Base-by-base conservation (phyloP, 805 yeast species). In the Yamadazyma laniorum region DNA sequence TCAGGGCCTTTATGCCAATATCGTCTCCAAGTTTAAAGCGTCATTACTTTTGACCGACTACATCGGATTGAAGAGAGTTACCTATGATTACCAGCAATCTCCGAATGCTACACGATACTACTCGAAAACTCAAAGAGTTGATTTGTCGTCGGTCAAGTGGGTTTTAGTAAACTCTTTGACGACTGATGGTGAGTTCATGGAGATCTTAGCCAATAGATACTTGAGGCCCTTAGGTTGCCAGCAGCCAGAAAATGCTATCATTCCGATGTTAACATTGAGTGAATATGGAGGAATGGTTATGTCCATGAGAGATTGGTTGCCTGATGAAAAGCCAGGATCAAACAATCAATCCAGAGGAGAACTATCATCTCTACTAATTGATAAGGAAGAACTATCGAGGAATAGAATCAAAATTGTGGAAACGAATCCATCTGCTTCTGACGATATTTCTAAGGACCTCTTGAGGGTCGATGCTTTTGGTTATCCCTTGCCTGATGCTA, bases 261-360 rank as follows among this genome's bases (percentile, higher is more conserved):
- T 95, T 0, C 99, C 99, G 0, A 75, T 93, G 69, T 67, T 93
- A 30, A 85, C 96, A 0, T 65, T 93, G 34, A 79, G 85, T 47
- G 99, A 93, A 55, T 95, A 89, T 53, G 99, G 99, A 23, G 99
- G 99, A 2, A 86, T 91, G 78, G 89, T 90, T 9, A 79, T 93
- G 5, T 80, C 97, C 1, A 77, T 89, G 74, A 73, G 95, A 48
- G 99, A 93, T 58, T 91, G 96, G 88, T 65, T 90, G 12, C 89
- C 87, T 3, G 77, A 77, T 15, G 43, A 30, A 13, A 57, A 62
- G 12, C 27, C 62, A 23, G 47, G 54, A 2, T 72, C 72, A 29
- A 76, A 67, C 17, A 51, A 46, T 36, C 49, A 9, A 30, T 40
- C 15, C 3, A 49, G 52, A 25, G 61, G 57, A 33, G 78, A 73